Percentiles rank a stretch among this genome's conserved stretches.
phyloP scores from a whole-genome alignment of 352 stramenopile genomes.

The Phytophthora constricta region DNA sequence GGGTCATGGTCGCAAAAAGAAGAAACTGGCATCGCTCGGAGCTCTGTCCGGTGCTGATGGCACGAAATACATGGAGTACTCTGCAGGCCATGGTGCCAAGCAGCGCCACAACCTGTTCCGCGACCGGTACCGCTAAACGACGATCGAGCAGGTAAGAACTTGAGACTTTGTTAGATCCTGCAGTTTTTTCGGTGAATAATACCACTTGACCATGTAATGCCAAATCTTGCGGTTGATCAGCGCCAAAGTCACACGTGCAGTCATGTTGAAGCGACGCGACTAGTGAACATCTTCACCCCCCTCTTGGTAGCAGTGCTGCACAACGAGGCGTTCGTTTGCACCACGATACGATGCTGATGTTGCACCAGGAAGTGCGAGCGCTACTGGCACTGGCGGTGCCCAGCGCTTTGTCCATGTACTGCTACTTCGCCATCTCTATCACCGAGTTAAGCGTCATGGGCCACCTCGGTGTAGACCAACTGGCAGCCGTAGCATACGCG shows the following conservation, averaged over 20 bases:
- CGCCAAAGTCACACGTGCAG: no score
- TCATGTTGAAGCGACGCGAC: slow-evolving; percentile 14
- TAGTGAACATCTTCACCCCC: no score
- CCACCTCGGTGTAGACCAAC: slow-evolving; percentile 75
- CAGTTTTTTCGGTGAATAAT: neutral
- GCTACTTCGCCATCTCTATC: slow-evolving; percentile 80
- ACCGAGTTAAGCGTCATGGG: slow-evolving; percentile 84
- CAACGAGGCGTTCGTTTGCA: no score
- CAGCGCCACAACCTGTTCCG: slow-evolving; percentile 89
- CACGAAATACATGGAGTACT: slow-evolving; percentile 90
- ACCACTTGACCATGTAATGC: no score
- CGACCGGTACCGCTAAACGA: slow-evolving; percentile 73
- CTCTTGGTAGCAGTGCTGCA: no score
- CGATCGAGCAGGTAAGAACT: neutral
- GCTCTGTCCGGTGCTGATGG: slow-evolving; percentile 81
- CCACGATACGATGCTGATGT: slow-evolving; percentile 14
- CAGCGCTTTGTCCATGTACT: slow-evolving; percentile 67
- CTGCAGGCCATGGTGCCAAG: slow-evolving; percentile 78
- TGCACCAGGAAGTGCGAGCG: slow-evolving; percentile 27
- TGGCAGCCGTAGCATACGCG: slow-evolving; percentile 78
- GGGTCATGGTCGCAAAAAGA: slow-evolving; percentile 71
- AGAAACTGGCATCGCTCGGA: slow-evolving; percentile 76
- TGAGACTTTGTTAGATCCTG: neutral
- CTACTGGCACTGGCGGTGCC: slow-evolving; percentile 64
- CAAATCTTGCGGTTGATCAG: no score